phyloP scores from a whole-genome alignment of 257 asterid species.

The Solanum appendiculatum region DNA sequence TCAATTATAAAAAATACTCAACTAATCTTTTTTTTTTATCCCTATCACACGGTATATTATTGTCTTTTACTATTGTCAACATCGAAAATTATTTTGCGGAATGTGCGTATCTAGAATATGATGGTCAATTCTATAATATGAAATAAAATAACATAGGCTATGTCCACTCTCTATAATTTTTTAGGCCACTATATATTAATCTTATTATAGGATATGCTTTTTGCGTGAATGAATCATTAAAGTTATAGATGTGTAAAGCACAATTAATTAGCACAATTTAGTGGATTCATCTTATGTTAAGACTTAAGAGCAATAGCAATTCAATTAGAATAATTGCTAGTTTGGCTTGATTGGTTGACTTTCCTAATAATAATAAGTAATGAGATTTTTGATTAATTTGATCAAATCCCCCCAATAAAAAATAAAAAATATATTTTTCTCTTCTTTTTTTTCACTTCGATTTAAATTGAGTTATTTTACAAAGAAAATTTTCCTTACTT shows the following conservation, averaged over 20 bases:
- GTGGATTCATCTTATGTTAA: neutral
- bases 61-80: neutral
- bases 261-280: neutral
- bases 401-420: no score
- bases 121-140: neutral
- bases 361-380: neutral
- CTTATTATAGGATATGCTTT: neutral
- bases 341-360: neutral
- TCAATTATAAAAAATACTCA: neutral
- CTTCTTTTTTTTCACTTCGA: no score
- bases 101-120: neutral
- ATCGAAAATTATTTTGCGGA: neutral
- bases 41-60: neutral
- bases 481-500: no score
- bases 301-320: neutral
- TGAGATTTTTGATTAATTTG: neutral
- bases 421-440: no score
- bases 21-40: neutral
- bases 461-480: no score
- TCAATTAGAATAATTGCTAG: neutral
- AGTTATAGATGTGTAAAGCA: neutral
- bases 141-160: neutral
- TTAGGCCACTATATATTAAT: neutral
- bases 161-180: neutral
- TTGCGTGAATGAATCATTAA: neutral